Evolutionary conservation across 768 basidiomycete species (phyloP).

Genomic region (Boletus huronensis): DNA sequence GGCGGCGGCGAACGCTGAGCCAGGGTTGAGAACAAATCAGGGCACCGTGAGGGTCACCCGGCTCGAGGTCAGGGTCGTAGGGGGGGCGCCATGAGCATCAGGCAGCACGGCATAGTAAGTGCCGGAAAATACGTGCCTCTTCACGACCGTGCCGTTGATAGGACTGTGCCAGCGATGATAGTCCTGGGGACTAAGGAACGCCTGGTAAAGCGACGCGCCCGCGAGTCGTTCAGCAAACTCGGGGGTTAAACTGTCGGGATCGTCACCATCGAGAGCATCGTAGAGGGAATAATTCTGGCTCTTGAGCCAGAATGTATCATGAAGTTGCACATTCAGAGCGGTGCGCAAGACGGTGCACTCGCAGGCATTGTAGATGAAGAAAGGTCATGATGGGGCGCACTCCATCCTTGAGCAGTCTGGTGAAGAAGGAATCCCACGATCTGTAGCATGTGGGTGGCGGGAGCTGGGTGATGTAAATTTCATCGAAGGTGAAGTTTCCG

Average conservation of each 20-base stretch:
- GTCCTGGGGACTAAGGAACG: constrained; percentile 31
- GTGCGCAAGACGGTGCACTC: constrained; percentile 43
- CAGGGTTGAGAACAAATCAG: constrained; percentile 37
- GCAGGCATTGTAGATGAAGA: constrained; percentile 49
- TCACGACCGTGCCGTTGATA: neutral
- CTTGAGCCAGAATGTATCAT: constrained; percentile 59
- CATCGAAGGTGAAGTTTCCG: neutral
- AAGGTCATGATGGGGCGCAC: neutral
- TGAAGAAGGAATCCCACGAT: neutral
- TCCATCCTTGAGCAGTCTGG: neutral
- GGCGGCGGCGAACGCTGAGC: constrained; percentile 43
- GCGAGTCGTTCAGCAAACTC: neutral
- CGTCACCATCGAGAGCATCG: constrained; percentile 44
- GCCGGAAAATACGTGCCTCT: neutral
- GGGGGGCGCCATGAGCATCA: constrained; percentile 6
- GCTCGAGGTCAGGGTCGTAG: neutral
- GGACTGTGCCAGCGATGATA: neutral
- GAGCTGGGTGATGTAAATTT: neutral
- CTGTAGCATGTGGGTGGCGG: neutral
- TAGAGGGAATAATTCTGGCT: constrained; percentile 53
- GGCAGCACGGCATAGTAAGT: constrained; percentile 16
- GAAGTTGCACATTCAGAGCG: constrained; percentile 36
- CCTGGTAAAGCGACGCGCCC: constrained; percentile 53
- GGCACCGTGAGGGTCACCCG: constrained; percentile 18
- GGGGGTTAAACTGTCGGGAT: neutral